phyloP scores from a whole-genome alignment of 1,284 basidiomycete genomes.

The Microbotryum violaceum region DNA sequence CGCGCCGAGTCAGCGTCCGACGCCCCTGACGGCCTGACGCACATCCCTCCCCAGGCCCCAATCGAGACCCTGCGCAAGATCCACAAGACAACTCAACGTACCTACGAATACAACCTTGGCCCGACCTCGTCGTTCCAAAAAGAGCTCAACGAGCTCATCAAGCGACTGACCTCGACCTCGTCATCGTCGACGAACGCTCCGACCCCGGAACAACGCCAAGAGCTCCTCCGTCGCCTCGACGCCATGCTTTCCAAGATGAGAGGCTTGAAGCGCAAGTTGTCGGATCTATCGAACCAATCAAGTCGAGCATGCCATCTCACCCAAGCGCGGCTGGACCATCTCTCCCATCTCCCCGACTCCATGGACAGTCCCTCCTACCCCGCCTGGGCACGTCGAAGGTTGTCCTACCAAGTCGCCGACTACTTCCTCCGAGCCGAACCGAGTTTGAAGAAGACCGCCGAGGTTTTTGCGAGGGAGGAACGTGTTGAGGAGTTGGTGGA shows the following conservation, averaged over 20 bases:
- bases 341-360: conserved; percentile 55
- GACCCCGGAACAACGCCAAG: conserved; percentile 42
- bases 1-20: not conserved
- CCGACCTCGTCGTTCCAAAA: conserved; percentile 41
- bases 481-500: conserved; percentile 74
- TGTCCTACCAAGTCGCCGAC: conserved; percentile 87
- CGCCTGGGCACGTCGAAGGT: conserved; percentile 66
- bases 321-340: conserved; percentile 53
- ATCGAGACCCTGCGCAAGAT: conserved; percentile 77
- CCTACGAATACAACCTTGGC: conserved; percentile 67
- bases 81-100: conserved; percentile 67
- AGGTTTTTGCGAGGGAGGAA: conserved; percentile 59
- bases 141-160: conserved; percentile 46
- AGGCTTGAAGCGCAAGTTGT: conserved; percentile 71
- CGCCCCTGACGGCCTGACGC: not conserved
- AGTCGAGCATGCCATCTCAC: conserved; percentile 7
- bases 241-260: conserved; percentile 65
- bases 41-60: conserved; percentile 53
- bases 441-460: conserved; percentile 53
- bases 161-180: conserved; percentile 42
- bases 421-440: conserved; percentile 70
- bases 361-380: conserved; percentile 55
- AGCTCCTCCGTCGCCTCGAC: conserved; percentile 59
- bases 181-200: conserved; percentile 43
- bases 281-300: conserved; percentile 15